These are phyloP conservation scores for Calonectria ilicicola DNA, from an alignment of 2,329 filamentous ascomycete species.

Conservation along the genomic window DNA sequence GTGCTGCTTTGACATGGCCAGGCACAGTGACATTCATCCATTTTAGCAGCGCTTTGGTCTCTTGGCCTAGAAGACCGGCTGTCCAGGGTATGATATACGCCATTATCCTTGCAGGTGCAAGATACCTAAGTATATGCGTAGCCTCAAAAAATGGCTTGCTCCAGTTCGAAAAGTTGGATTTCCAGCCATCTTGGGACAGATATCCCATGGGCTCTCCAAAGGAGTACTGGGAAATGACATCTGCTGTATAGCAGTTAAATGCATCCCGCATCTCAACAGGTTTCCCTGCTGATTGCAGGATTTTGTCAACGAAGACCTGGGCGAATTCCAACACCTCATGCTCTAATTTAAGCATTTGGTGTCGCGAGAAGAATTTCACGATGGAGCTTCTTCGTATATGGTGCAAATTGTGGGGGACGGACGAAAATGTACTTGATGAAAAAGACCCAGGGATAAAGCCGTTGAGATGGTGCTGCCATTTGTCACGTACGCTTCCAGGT, in stretches of 20 bases:
- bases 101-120: constrained; percentile 42
- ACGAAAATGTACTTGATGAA: constrained; percentile 27
- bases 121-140: constrained; percentile 49
- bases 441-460: constrained; percentile 24
- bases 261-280: constrained; percentile 50
- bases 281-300: constrained; percentile 40
- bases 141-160: constrained; percentile 46
- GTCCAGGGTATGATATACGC: constrained; percentile 20
- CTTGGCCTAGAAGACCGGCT: constrained; percentile 28
- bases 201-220: constrained; percentile 52
- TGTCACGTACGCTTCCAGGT: constrained; percentile 41
- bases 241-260: constrained; percentile 54
- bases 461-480: constrained; percentile 35
- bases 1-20: constrained; percentile 17
- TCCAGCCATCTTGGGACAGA: constrained; percentile 46
- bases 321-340: constrained; percentile 41
- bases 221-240: constrained; percentile 52
- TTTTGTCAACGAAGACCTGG: constrained; percentile 43
- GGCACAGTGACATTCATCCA: constrained; percentile 34
- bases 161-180: constrained; percentile 52
- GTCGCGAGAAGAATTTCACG: constrained; percentile 50
- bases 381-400: constrained; percentile 45
- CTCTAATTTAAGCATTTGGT: constrained; percentile 45
- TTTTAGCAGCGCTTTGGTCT: constrained; percentile 26
- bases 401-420: constrained; percentile 47